A percentile compares a stretch with the other conserved stretches of the same genome.
Evolutionary conservation across 306 rosid species (phyloP).

Genomic region (Nissolia schottii): DNA sequence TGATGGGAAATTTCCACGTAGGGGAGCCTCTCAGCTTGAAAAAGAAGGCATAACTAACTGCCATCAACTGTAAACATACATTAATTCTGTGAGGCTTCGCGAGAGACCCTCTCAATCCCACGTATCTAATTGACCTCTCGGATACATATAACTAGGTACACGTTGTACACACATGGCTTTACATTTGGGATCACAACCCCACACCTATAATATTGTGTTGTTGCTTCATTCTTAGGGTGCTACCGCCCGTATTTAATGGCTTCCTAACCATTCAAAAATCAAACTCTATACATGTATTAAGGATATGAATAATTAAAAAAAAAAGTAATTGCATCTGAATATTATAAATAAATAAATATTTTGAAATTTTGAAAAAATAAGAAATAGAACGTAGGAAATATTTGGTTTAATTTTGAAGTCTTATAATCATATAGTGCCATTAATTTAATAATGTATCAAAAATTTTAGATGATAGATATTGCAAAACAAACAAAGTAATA

Average conservation of each 20-base stretch:
- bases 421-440: no score
- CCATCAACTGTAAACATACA: not conserved
- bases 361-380: no score
- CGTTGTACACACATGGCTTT: not conserved
- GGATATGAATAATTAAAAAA: no score
- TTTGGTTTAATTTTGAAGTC: no score
- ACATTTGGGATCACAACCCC: not conserved
- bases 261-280: not conserved
- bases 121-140: conserved; percentile 12
- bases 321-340: no score
- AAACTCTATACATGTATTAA: no score
- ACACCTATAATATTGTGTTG: not conserved
- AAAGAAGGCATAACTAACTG: conserved; percentile 21
- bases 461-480: no score
- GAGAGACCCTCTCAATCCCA: conserved; percentile 9
- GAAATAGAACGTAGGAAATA: no score
- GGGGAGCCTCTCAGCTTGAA: not conserved
- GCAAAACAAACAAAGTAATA: no score
- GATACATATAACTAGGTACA: not conserved
- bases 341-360: no score
- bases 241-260: not conserved
- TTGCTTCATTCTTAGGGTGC: not conserved
- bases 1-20: not conserved
- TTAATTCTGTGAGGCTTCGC: not conserved
- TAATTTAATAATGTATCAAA: no score